Base-by-base conservation (phyloP, 305 asterid species). In the Solanum aculeatissimum region DNA sequence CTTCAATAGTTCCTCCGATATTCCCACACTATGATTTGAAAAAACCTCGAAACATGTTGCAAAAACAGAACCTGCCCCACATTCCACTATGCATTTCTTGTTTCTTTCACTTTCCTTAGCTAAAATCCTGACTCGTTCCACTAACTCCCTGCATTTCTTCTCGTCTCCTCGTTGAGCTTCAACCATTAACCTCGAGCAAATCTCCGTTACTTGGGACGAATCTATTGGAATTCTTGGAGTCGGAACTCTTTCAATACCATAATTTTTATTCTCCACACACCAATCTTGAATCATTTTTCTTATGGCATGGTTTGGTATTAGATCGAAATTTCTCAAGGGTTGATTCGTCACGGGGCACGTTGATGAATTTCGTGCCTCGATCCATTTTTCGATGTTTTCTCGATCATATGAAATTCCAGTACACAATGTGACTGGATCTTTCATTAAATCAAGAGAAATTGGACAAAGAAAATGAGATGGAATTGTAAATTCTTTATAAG, bases 361-460 rank as follows among this genome's bases (percentile, higher is more conserved):
- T 7, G 58, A 54, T 7, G 58, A 54, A 2, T 93, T 90, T 2
- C 93, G 92, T 18, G 85, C 79, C 8, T 92, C 96, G 13, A 93
- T 88, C 99, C 99, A 96, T 83, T 85, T 92, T 80, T 96, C 98
- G 62, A 96, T 96, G 88, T 91, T 90, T 35, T 94, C 97, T 2
- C 98, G 94, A 81, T 95, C 98, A 25, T 95, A 95, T 18, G 98
- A 92, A 51, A 94, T 93, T 83, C 99, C 99, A 10, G 96, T 94
- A 4, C 92, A 91, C 78, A 96, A 85, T 58, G 98, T 92, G 49
- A 96, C 96, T n/a, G 98, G 99, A 87, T 96, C 99, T 81, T 91
- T 93, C 99, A 96, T 94, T 74, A 95, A 74, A 55, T 95, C 96
- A 7, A 93, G 96, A 4, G 98, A 92, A 9, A 95, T 91, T 1